Conservation (phyloP, 148 eudicot genomes). For the Silene conica region DNA sequence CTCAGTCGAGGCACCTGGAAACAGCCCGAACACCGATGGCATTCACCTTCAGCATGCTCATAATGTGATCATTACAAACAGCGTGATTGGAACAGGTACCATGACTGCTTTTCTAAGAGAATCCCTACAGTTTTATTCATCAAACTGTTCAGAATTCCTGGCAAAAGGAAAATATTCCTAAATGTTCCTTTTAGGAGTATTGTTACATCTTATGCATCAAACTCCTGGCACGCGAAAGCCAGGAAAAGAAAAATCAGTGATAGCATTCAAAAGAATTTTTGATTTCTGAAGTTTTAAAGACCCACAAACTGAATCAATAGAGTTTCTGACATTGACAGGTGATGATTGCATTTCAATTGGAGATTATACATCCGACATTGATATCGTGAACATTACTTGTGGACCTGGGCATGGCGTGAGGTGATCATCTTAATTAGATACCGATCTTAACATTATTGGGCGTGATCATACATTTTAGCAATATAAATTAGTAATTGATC, state of each 20-base stretch:
- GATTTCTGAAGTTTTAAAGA: background rate
- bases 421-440: slow-evolving; percentile 21
- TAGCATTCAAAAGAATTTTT: background rate
- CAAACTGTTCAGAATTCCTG: background rate
- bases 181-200: no score
- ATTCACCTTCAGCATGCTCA: slow-evolving; percentile 51
- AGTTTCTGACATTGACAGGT: slow-evolving; percentile 30
- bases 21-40: slow-evolving; percentile 69
- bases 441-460: no score
- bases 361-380: slow-evolving; percentile 45
- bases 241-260: background rate
- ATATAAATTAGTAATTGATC: no score
- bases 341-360: slow-evolving; percentile 73
- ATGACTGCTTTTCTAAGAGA: background rate
- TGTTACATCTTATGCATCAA: background rate
- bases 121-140: background rate
- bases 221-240: background rate
- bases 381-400: slow-evolving; percentile 43
- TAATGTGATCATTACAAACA: slow-evolving; percentile 32
- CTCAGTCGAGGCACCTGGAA: slow-evolving; percentile 42
- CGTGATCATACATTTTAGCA: no score
- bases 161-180: background rate
- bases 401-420: slow-evolving; percentile 83
- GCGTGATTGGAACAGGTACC: slow-evolving; percentile 39
- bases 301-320: background rate